Evolutionary conservation across 202 grass and related monocot species (phyloP), one percentile per base, ranked within the genome.

Genomic region (Brachypodium distachyon): DNA sequence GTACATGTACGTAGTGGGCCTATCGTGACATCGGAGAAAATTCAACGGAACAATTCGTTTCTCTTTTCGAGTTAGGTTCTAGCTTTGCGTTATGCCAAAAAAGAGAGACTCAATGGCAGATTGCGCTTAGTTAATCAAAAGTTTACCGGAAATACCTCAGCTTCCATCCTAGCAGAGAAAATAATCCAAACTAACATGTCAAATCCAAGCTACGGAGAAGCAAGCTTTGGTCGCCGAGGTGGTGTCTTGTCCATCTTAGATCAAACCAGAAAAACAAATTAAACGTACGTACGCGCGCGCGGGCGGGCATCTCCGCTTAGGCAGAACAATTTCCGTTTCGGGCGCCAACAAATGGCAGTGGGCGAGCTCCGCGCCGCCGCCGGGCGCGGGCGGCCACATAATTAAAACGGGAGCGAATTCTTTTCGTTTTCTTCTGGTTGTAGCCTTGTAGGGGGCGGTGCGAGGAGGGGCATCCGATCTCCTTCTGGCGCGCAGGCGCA

Each of bases 311-410:
- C 78, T 42, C 18, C 11, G 38, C 1, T n/a, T 26, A 1, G 29
- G 26, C 5, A 21, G 41, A 79, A 74, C 69, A 31, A 83, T 83
- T 88, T 80, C 80, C 85, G 61, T 79, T 83, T 75, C 61, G 12
- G 69, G 37, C 17, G 55, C 70, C 25, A 74, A 46, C 74, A 67
- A 67, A 40, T 26, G 42, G 12, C 29, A 71, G 80, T 73, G 74
- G 64, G 59, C 72, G 13, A 4, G 9, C 56, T 63, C 38, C 61
- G 44, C 84, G 77, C 12, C 71, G 36, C 72, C 78, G 64, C 56
- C 84, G 84, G 84, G 65, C 65, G 65, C 84, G 78, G 22, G 21
- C 38, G 47, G 36, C 78, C 84, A 69, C 78, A 66, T 8, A n/a
- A n/a, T n/a, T n/a, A 82, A 72, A 14, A 13, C 55, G 36, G 62